phyloP scores from a whole-genome alignment of 768 basidiomycete species.

The Lepiota subincarnata region DNA sequence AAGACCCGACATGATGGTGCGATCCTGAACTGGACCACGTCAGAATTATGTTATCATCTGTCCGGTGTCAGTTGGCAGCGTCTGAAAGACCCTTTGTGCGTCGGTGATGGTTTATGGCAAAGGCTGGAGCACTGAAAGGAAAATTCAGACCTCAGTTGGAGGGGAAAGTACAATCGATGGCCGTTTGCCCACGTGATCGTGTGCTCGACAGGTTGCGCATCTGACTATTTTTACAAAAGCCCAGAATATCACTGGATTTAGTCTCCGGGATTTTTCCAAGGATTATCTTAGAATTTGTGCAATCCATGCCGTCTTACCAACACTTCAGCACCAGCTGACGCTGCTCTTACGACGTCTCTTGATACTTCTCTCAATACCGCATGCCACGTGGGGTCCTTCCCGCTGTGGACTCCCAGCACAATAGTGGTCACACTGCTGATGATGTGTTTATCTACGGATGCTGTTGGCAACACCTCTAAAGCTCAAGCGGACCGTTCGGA shows the following conservation, averaged over 20 bases:
- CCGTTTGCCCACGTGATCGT: no score
- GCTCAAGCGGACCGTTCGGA: conserved; percentile 4
- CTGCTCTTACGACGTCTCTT: background rate
- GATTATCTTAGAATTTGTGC: background rate
- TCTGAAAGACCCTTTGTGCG: background rate
- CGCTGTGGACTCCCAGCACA: background rate
- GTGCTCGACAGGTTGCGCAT: no score
- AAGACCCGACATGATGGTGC: background rate
- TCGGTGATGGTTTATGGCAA: no score
- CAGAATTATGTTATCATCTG: background rate
- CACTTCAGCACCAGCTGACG: conserved; percentile 6
- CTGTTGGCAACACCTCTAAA: background rate
- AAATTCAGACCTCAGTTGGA: no score
- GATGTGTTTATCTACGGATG: background rate
- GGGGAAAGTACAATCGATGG: no score
- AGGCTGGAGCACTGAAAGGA: no score
- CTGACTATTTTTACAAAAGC: no score
- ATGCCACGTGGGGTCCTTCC: background rate
- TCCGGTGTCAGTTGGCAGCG: background rate
- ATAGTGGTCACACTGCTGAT: background rate
- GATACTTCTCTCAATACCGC: background rate
- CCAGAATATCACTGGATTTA: background rate
- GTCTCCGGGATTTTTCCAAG: conserved; percentile 4
- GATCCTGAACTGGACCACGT: background rate
- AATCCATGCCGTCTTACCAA: background rate